Percentiles rank a stretch among this genome's conserved stretches.
Conservation (phyloP, 768 basidiomycete species). For the Agaricus blazei region DNA sequence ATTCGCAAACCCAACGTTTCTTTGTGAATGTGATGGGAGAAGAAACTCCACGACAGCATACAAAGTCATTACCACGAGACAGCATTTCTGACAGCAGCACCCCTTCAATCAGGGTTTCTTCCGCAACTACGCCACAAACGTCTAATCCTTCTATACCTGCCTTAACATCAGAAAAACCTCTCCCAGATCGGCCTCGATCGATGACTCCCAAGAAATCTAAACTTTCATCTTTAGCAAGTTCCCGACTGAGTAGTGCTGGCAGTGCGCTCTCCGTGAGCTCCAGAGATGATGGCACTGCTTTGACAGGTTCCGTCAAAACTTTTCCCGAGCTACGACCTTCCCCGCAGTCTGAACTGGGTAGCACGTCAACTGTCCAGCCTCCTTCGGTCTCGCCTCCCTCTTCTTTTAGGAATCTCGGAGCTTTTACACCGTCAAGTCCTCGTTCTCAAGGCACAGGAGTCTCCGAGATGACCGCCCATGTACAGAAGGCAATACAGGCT, state of each 20-base stretch:
- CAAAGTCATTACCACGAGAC: not conserved
- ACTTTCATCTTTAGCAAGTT: conserved; percentile 63
- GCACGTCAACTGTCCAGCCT: conserved; percentile 28
- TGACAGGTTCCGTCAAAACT: conserved; percentile 62
- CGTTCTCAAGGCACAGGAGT: conserved; percentile 26
- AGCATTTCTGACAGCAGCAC: not conserved
- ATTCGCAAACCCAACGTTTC: conserved; percentile 6
- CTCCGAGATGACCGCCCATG: conserved; percentile 49
- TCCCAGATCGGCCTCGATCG: conserved; percentile 19
- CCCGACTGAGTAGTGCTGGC: conserved; percentile 45
- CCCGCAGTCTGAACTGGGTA: conserved; percentile 38
- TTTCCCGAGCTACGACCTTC: conserved; percentile 71
- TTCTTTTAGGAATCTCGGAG: conserved; percentile 19
- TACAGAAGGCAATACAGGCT: conserved; percentile 62
- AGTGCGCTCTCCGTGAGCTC: conserved; percentile 43
- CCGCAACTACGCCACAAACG: conserved; percentile 1
- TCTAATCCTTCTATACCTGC: conserved; percentile 2
- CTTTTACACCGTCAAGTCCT: conserved; percentile 5
- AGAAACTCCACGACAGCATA: conserved; percentile 1
- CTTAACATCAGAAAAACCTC: conserved; percentile 12
- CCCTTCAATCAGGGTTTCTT: conserved; percentile 33
- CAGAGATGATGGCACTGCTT: conserved; percentile 46
- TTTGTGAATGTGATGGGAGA: conserved; percentile 3
- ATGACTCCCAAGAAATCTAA: conserved; percentile 52
- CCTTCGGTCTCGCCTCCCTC: conserved; percentile 20